Evolutionary conservation across 441 rosid genomes (phyloP).

Genomic region (Cnidoscolus chayamansa): DNA sequence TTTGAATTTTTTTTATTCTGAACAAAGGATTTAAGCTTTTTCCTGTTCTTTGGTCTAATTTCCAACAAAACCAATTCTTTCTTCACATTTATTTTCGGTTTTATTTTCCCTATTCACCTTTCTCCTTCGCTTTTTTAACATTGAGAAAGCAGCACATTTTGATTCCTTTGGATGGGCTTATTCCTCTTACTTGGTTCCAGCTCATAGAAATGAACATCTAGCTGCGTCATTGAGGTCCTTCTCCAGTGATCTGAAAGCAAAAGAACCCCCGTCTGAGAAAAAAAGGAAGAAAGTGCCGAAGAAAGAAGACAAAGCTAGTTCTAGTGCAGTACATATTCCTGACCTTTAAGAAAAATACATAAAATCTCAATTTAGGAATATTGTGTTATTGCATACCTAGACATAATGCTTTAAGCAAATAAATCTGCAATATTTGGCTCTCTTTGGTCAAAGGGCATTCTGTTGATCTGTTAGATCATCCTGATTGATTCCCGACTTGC

Average conservation of each 20-base stretch:
- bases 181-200: constrained; percentile 38
- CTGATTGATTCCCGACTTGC: neutral
- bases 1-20: no score
- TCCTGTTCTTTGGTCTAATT: no score
- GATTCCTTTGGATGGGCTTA: neutral
- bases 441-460: neutral
- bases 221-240: constrained; percentile 50
- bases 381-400: neutral
- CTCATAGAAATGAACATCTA: constrained; percentile 69
- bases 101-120: neutral
- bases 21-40: no score
- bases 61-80: neutral
- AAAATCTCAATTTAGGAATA: neutral
- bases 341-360: constrained; percentile 28
- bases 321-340: constrained; percentile 34
- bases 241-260: constrained; percentile 36
- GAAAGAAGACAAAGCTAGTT: constrained; percentile 45
- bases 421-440: neutral
- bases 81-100: neutral
- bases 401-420: neutral
- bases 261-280: constrained; percentile 38
- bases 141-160: neutral
- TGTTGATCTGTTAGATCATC: neutral
- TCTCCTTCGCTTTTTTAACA: neutral
- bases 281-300: constrained; percentile 56